Conservation (phyloP, 1,284 basidiomycete species). For the Ceratobasidium papillatum region DNA sequence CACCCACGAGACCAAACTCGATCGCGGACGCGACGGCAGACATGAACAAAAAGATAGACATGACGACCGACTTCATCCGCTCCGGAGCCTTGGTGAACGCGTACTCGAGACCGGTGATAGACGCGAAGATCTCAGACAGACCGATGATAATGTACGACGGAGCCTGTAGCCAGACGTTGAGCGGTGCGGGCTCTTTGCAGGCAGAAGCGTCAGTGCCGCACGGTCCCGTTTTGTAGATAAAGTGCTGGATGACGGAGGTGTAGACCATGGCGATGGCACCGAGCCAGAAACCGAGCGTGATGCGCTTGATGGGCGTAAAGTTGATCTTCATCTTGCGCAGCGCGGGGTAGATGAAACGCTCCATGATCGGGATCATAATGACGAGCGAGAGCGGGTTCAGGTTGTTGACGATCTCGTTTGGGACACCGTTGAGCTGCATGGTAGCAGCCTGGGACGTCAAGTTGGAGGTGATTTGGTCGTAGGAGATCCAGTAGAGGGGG, state of each 20-base stretch:
- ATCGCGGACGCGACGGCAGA: conserved; percentile 61
- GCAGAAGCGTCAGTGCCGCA: conserved; percentile 67
- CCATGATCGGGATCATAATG: conserved; percentile 51
- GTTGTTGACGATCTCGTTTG: conserved; percentile 64
- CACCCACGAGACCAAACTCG: conserved; percentile 53
- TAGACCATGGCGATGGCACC: conserved; percentile 67
- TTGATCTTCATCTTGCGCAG: conserved; percentile 69
- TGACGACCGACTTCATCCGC: conserved; percentile 83
- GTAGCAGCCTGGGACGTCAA: conserved; percentile 61
- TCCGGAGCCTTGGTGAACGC: conserved; percentile 88
- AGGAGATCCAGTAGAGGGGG: conserved; percentile 33
- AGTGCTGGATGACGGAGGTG: conserved; percentile 70
- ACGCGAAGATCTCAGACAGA: conserved; percentile 74
- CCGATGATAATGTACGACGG: conserved; percentile 56
- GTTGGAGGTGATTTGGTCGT: conserved; percentile 75
- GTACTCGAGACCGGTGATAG: conserved; percentile 82
- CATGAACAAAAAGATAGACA: conserved; percentile 76
- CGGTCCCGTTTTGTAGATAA: conserved; percentile 75
- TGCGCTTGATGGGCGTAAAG: conserved; percentile 78
- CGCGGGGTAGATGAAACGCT: conserved; percentile 74
- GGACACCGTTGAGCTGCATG: conserved; percentile 76
- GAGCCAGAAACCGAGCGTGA: conserved; percentile 76
- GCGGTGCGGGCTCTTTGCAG: conserved; percentile 52
- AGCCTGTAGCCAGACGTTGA: conserved; percentile 81
- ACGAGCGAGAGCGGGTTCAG: conserved; percentile 54